phyloP scores from a whole-genome alignment of 345 rosid species.

The Punica granatum region DNA sequence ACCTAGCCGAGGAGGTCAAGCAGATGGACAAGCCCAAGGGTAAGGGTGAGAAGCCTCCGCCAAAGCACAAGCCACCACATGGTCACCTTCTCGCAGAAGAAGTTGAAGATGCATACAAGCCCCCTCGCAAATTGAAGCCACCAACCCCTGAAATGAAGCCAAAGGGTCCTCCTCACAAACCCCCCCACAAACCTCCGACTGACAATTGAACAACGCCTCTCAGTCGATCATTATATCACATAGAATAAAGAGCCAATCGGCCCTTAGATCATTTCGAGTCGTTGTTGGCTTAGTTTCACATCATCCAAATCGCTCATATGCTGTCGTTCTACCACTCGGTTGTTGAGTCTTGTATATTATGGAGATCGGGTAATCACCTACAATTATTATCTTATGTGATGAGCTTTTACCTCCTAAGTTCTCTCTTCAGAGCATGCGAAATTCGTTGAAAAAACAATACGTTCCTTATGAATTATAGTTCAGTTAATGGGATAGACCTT shows the following conservation, averaged over 20 bases:
- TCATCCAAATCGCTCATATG: neutral
- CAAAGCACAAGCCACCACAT: conserved; percentile 3
- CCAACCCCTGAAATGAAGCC: conserved; percentile 15
- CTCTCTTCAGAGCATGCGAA: no score
- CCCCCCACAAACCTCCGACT: neutral
- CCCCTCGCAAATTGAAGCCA: conserved; percentile 3
- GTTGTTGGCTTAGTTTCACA: neutral
- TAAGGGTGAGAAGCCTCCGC: neutral
- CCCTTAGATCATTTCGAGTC: neutral
- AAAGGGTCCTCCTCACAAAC: conserved; percentile 8
- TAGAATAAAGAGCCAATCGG: neutral
- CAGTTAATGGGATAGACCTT: no score
- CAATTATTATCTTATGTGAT: no score
- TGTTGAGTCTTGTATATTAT: neutral
- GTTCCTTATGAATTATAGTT: no score
- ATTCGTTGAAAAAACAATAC: no score
- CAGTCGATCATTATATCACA: neutral
- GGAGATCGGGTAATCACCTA: neutral
- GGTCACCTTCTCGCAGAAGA: conserved; percentile 12
- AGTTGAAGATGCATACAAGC: conserved; percentile 9
- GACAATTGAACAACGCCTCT: neutral
- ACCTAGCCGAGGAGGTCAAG: neutral
- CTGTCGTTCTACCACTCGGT: neutral
- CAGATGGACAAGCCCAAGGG: neutral
- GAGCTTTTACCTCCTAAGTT: no score